Percentiles rank a stretch among this genome's conserved stretches.
Evolutionary conservation across 2,329 filamentous ascomycete species (phyloP).

Genomic region (Cladosporium sp.): DNA sequence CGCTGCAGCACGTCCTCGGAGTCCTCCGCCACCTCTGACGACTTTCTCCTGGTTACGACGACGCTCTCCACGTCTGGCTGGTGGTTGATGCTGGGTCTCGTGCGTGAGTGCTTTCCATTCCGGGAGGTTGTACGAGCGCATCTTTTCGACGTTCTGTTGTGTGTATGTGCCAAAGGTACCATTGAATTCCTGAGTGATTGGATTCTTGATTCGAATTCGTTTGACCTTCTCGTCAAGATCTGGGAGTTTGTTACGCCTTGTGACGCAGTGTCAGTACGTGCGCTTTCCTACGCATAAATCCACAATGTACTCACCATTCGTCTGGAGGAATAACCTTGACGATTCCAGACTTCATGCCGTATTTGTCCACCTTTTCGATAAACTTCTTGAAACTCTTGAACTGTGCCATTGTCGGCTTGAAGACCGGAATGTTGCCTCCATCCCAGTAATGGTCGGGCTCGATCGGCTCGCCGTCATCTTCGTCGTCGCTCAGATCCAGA

Average conservation of each 20-base stretch:
- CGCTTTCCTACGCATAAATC: constrained; percentile 21
- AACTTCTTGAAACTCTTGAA: constrained; percentile 93
- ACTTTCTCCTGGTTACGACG: constrained; percentile 60
- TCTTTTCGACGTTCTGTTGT: constrained; percentile 95
- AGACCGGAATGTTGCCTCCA: constrained; percentile 81
- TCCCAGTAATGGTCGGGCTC: constrained; percentile 86
- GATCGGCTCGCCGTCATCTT: constrained; percentile 52
- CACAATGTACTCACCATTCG: constrained; percentile 72
- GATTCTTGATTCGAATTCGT: constrained; percentile 89
- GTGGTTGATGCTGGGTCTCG: constrained; percentile 93
- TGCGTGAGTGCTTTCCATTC: constrained; percentile 95
- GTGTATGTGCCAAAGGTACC: constrained; percentile 93
- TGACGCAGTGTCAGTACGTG: constrained; percentile 26
- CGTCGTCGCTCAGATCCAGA: constrained; percentile 47
- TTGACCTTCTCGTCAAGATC: constrained; percentile 84
- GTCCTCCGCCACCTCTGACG: constrained; percentile 40
- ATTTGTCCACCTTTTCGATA: constrained; percentile 85
- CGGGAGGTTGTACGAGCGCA: constrained; percentile 91
- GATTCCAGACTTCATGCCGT: constrained; percentile 97
- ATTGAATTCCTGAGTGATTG: constrained; percentile 98
- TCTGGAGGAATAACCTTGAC: constrained; percentile 91
- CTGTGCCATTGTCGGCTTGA: constrained; percentile 92
- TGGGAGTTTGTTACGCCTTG: constrained; percentile 69
- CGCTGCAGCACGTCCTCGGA: constrained; percentile 33
- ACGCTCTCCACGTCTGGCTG: constrained; percentile 82